Conservation (phyloP, 164 flowering plant species). For the Vitis amurensis region DNA sequence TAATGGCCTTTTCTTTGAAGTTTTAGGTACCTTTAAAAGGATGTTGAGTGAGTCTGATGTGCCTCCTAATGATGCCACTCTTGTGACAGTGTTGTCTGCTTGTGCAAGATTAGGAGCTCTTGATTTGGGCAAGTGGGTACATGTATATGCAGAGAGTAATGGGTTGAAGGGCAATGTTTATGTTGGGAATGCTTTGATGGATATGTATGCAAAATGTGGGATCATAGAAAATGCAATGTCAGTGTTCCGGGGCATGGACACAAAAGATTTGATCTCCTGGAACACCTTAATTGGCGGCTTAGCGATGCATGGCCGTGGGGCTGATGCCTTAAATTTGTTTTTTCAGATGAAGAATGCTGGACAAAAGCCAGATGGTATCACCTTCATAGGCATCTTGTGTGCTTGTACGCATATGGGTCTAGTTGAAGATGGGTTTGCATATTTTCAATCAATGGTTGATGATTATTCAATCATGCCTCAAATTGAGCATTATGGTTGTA, state of each 20-base stretch:
- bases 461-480: conserved; percentile 47
- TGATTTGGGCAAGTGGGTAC: conserved; percentile 59
- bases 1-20: conserved; percentile 39
- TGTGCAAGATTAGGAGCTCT: conserved; percentile 70
- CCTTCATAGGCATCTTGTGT: conserved; percentile 61
- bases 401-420: conserved; percentile 80
- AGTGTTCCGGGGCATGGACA: conserved; percentile 46
- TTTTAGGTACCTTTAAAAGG: conserved; percentile 46
- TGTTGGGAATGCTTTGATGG: conserved; percentile 60
- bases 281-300: conserved; percentile 60
- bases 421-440: conserved; percentile 46
- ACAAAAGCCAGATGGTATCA: conserved; percentile 61
- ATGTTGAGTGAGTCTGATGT: conserved; percentile 52
- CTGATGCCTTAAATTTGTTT: conserved; percentile 52
- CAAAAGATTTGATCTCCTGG: conserved; percentile 71
- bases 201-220: conserved; percentile 83
- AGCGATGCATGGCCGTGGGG: conserved; percentile 64
- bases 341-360: conserved; percentile 42
- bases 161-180: conserved; percentile 48
- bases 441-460: conserved; percentile 53
- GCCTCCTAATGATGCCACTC: conserved; percentile 60
- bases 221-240: conserved; percentile 42
- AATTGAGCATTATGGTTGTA: conserved; percentile 82
- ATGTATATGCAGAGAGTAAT: conserved; percentile 44
- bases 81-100: conserved; percentile 58